phyloP scores from a whole-genome alignment of 2,329 filamentous ascomycete species.

The Aspergillus sp. region DNA sequence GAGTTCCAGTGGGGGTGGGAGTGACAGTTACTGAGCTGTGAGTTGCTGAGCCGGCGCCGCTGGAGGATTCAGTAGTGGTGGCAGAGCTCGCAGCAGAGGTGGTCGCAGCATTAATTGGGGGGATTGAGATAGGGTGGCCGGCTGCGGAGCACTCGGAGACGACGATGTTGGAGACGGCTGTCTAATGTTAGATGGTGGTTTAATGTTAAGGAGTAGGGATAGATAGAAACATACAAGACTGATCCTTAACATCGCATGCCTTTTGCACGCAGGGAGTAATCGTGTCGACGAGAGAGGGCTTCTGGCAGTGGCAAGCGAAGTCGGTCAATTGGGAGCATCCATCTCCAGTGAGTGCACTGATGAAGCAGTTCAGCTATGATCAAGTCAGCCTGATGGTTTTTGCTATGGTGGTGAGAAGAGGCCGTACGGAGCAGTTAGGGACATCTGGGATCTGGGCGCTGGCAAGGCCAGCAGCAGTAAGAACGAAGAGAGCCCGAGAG shows the following conservation, averaged over 20 bases:
- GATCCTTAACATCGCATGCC: slow-evolving; percentile 36
- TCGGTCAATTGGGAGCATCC: slow-evolving; percentile 44
- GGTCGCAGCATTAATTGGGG: slow-evolving; percentile 17
- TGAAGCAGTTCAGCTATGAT: slow-evolving; percentile 44
- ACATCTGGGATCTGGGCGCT: slow-evolving; percentile 43
- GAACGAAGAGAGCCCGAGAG: slow-evolving; percentile 24
- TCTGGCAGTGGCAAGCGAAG: slow-evolving; percentile 48
- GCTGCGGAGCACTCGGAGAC: slow-evolving; percentile 28
- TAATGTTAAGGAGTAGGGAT: background rate
- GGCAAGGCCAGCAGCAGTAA: slow-evolving; percentile 42
- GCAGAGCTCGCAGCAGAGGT: background rate
- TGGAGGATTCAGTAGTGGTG: slow-evolving; percentile 1
- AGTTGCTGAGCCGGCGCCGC: background rate
- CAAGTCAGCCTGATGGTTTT: background rate
- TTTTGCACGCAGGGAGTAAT: slow-evolving; percentile 45
- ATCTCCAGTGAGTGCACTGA: slow-evolving; percentile 36
- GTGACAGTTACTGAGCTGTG: background rate
- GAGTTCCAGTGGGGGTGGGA: slow-evolving; percentile 1
- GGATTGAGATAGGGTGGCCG: slow-evolving; percentile 33
- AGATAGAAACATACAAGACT: slow-evolving; percentile 25
- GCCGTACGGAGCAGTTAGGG: slow-evolving; percentile 43
- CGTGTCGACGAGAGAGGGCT: slow-evolving; percentile 35
- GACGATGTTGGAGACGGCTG: slow-evolving; percentile 34
- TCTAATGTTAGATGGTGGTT: background rate
- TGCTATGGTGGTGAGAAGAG: background rate